Evolutionary conservation across 2,329 filamentous ascomycete genomes (phyloP).

Genomic region (Phyllosticta paracitricarpa): DNA sequence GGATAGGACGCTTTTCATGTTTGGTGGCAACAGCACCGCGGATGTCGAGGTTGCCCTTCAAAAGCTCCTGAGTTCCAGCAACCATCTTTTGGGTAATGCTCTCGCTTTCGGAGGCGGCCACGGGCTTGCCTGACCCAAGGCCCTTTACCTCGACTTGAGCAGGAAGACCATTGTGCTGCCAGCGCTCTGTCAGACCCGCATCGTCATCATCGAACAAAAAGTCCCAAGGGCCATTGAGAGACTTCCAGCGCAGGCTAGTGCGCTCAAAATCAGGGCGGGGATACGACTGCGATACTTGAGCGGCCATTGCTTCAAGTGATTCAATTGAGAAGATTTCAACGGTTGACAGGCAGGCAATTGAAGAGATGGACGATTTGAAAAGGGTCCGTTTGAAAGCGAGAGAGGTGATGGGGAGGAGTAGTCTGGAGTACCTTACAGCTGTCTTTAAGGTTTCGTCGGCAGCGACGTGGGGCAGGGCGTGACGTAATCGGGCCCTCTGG

Average conservation of each 20-base stretch:
- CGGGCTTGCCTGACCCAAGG: constrained; percentile 8
- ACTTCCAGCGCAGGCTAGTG: constrained; percentile 45
- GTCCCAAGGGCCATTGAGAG: constrained; percentile 53
- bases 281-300: constrained; percentile 29
- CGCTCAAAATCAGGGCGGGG: constrained; percentile 58
- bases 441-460: background rate
- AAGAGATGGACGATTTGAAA: background rate
- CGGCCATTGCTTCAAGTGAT: background rate
- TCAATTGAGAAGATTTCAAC: background rate
- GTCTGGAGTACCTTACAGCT: background rate
- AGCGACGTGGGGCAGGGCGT: background rate
- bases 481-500: background rate
- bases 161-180: constrained; percentile 46
- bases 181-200: constrained; percentile 41
- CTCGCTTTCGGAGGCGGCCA: constrained; percentile 19
- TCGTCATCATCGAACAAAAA: constrained; percentile 58
- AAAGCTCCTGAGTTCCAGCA: constrained; percentile 38
- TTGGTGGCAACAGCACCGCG: constrained; percentile 18
- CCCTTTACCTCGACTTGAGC: constrained; percentile 25
- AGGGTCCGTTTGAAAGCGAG: background rate
- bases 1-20: constrained; percentile 43
- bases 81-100: constrained; percentile 39
- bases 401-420: background rate
- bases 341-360: background rate
- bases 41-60: constrained; percentile 36